Base-by-base conservation (phyloP, 768 basidiomycete genomes). In the Leccinum barrowsii region DNA sequence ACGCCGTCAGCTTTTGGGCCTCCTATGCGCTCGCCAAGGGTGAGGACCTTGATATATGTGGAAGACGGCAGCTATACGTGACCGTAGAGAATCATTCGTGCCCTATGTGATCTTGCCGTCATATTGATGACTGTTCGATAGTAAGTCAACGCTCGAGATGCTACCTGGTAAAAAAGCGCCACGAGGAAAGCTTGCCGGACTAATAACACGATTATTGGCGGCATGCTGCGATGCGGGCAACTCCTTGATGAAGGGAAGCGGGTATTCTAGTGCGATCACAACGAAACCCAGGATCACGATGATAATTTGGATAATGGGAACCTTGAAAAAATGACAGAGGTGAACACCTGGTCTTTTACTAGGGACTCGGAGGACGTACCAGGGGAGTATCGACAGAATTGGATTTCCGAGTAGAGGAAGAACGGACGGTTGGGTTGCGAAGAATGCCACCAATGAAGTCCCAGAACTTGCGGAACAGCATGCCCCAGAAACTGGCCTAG, bases 381-480 rank as follows among this genome's bases (percentile, higher is more conserved):
- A 61, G 50, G 50, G 35, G 40, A 2, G 19, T 28, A 50, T 52
- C 59, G 55, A 21, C 24, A 12, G 11, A 13, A 10, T 34, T 40
- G 13, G 22, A 22, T 21, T 26, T 42, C 21, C 19, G 13, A 15
- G 24, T 17, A 46, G 40, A 2, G 26, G 7, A 48, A 35, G 35
- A 13, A 85, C 86, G 68, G 62, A 91, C 90, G 91, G 89, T 12
- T 32, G 30, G 30, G 30, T 12, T 32, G 30, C 11, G 11, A 32
- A 32, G 30, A 24, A 90, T 57, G 54, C 90, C 90, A 75, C 30
- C 11, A 12, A 32, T 32, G 2, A 32, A 32, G 11, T 96, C 94
- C 90, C 91, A 96, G 76, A 92, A 96, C 77, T 96, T 96, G 74
- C 92, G 90, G 76, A 85, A 94, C 65, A 88, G 77, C 13, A 94